Evolutionary conservation across 495 filamentous ascomycete genomes (phyloP).

Genomic region (Penicillium pancosmium): DNA sequence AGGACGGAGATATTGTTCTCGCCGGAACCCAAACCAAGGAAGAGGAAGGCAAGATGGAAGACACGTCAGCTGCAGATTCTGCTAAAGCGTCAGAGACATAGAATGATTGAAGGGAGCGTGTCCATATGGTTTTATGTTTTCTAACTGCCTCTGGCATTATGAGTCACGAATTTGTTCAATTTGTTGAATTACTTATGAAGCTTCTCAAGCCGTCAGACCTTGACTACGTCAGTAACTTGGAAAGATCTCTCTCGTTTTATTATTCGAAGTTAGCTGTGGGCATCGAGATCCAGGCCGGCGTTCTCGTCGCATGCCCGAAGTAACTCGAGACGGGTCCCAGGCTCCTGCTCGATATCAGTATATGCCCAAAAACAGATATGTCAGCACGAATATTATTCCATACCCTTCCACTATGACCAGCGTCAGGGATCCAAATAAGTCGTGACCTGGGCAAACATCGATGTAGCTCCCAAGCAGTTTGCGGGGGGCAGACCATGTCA

Average conservation of each 20-base stretch:
- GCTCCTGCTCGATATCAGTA: slow-evolving; percentile 15
- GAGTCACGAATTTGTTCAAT: slow-evolving; percentile 31
- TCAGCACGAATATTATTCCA: neutral
- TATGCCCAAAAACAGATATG: neutral
- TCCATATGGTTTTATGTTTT: slow-evolving; percentile 8
- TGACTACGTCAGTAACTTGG: neutral
- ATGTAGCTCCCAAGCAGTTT: slow-evolving; percentile 45
- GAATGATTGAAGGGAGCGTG: slow-evolving; percentile 19
- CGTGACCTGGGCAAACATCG: slow-evolving; percentile 38
- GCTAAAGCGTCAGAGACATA: slow-evolving; percentile 14
- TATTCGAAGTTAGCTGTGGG: neutral
- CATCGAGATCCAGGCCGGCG: slow-evolving; percentile 8
- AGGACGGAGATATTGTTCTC: slow-evolving; percentile 48
- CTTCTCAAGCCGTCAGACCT: neutral
- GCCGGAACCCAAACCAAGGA: slow-evolving; percentile 32
- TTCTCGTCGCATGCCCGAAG: slow-evolving; percentile 24
- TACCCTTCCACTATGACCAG: slow-evolving; percentile 36
- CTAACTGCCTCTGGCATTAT: slow-evolving; percentile 25
- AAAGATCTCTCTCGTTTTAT: neutral
- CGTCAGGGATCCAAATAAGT: slow-evolving; percentile 36
- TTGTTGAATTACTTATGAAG: slow-evolving; percentile 1
- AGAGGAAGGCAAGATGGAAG: slow-evolving; percentile 17
- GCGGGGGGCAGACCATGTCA: slow-evolving; percentile 45
- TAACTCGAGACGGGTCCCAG: slow-evolving; percentile 20
- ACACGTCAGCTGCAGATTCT: slow-evolving; percentile 10